Conservation (phyloP, 2,329 filamentous ascomycete genomes). For the Diaporthe humulicola region DNA sequence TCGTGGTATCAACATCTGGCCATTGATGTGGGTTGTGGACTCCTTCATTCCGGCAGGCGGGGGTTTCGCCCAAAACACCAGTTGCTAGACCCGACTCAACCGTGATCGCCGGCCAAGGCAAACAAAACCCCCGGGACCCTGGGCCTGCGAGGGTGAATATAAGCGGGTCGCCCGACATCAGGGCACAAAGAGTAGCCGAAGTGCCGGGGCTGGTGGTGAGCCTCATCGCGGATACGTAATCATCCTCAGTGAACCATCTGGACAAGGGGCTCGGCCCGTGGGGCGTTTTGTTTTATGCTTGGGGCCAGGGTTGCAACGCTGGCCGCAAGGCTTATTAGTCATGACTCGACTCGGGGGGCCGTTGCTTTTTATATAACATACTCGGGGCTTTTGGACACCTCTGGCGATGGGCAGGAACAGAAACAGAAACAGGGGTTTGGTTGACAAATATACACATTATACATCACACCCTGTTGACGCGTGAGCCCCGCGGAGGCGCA, state of each 20-base stretch:
- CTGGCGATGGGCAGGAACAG: background rate
- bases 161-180: background rate
- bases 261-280: slow-evolving; percentile 16
- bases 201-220: background rate
- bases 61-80: slow-evolving; percentile 21
- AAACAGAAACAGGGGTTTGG: background rate
- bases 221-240: slow-evolving; percentile 5
- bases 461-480: background rate
- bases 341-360: background rate
- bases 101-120: slow-evolving; percentile 27
- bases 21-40: slow-evolving; percentile 16
- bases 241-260: background rate
- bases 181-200: background rate
- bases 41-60: slow-evolving; percentile 21
- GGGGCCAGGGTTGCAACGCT: background rate
- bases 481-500: background rate
- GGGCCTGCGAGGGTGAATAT: slow-evolving; percentile 1
- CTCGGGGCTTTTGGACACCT: background rate
- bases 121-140: slow-evolving; percentile 8
- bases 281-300: background rate
- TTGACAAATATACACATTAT: background rate
- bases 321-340: slow-evolving; percentile 9
- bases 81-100: slow-evolving; percentile 15
- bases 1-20: slow-evolving; percentile 19
- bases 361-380: slow-evolving; percentile 10